phyloP scores from a whole-genome alignment of 352 stramenopile genomes.

The Globisporangium nodosum region DNA sequence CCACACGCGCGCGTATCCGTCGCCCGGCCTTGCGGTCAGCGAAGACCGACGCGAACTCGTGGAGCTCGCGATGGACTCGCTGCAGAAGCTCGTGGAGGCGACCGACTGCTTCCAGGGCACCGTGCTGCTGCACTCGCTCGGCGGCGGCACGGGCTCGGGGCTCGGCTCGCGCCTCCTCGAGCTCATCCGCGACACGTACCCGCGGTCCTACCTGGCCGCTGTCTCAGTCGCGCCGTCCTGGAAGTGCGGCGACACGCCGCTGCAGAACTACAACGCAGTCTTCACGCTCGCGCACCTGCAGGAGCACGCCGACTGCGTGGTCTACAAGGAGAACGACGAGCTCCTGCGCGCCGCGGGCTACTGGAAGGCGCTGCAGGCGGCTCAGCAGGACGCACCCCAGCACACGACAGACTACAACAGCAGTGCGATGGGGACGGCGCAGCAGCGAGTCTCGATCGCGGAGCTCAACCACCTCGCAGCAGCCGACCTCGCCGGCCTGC shows the following conservation, averaged over 20 bases:
- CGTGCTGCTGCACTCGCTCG: constrained; percentile 75
- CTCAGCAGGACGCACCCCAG: neutral
- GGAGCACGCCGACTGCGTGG: constrained; percentile 61
- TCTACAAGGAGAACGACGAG: constrained; percentile 88
- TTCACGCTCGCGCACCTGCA: constrained; percentile 68
- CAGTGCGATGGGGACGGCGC: neutral
- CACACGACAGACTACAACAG: neutral
- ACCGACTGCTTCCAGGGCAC: constrained; percentile 67
- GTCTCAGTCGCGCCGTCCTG: constrained; percentile 66
- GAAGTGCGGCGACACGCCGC: constrained; percentile 53
- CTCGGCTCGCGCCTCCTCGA: constrained; percentile 81
- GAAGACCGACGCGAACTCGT: constrained; percentile 44
- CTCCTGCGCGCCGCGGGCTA: constrained; percentile 46
- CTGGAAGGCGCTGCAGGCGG: constrained; percentile 33
- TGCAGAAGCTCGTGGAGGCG: constrained; percentile 64
- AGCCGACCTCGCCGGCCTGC: constrained; percentile 49
- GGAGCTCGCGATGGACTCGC: constrained; percentile 66
- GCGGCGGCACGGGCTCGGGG: constrained; percentile 75
- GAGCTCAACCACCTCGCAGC: constrained; percentile 61
- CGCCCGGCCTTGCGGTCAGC: constrained; percentile 5
- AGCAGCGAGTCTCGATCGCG: constrained; percentile 30
- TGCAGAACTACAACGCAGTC: constrained; percentile 86
- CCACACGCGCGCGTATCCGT: neutral
- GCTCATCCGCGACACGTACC: constrained; percentile 73
- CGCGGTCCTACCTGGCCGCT: constrained; percentile 58